A percentile compares a stretch with the other conserved stretches of the same genome.
Evolutionary conservation across 2,329 filamentous ascomycete species (phyloP).

Genomic region (Colletotrichum karsti): DNA sequence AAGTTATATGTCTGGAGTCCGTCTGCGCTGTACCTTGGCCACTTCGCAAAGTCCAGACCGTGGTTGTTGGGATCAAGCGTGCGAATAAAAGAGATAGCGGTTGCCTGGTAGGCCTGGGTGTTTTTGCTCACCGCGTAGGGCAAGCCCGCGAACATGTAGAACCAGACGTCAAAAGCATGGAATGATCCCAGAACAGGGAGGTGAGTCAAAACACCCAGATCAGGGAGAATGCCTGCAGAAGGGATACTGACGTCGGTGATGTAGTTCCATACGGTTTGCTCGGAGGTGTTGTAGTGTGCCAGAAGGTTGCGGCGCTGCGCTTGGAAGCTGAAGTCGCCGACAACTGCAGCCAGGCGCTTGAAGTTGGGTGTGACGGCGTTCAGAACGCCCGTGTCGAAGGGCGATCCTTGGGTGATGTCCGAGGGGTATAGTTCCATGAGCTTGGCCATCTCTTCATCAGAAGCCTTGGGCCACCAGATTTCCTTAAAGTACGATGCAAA

Average conservation of each 20-base stretch:
- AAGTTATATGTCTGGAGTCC: conserved; percentile 7
- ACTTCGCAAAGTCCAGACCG: background rate
- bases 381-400: conserved; percentile 63
- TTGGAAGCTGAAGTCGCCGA: conserved; percentile 68
- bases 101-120: conserved; percentile 8
- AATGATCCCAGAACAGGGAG: conserved; percentile 7
- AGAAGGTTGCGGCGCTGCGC: conserved; percentile 53
- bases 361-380: conserved; percentile 72
- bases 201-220: background rate
- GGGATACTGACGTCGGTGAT: conserved; percentile 5
- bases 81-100: conserved; percentile 9
- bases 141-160: conserved; percentile 11
- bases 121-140: conserved; percentile 7
- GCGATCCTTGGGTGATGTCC: conserved; percentile 64
- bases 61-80: conserved; percentile 11
- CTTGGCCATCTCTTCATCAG: background rate
- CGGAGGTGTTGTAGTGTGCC: conserved; percentile 15
- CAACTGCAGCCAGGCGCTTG: conserved; percentile 69
- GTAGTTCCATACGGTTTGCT: conserved; percentile 7
- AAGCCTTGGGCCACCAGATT: background rate
- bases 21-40: background rate
- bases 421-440: conserved; percentile 37
- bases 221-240: background rate
- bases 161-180: conserved; percentile 3
- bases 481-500: background rate